These are phyloP conservation scores for Dactylellina sp. DNA, from an alignment of 2,329 filamentous ascomycete genomes.

Conservation along the genomic window DNA sequence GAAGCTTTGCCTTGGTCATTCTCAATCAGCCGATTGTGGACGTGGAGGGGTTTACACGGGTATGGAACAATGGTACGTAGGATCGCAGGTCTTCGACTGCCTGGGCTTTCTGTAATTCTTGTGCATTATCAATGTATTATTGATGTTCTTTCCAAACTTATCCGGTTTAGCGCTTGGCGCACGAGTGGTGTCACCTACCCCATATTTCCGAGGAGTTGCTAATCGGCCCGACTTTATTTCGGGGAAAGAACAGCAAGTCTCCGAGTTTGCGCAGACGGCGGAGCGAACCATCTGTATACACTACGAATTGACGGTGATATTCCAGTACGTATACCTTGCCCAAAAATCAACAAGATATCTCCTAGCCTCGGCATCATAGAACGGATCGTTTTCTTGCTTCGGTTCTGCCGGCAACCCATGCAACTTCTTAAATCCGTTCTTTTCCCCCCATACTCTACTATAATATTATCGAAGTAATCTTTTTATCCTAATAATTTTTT, in stretches of 20 bases:
- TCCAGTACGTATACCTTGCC: constrained; percentile 23
- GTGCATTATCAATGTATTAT: constrained; percentile 22
- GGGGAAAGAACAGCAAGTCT: constrained; percentile 68
- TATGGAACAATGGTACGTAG: constrained; percentile 64
- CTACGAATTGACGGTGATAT: constrained; percentile 37
- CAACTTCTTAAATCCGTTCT: constrained; percentile 14
- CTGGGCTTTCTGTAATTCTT: background rate
- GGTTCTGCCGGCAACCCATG: constrained; percentile 8
- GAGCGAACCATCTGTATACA: constrained; percentile 80
- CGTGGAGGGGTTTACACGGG: constrained; percentile 63
- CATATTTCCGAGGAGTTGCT: constrained; percentile 9
- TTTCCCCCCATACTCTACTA: background rate
- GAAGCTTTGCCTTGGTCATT: constrained; percentile 68
- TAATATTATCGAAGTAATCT: constrained; percentile 2
- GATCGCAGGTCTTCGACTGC: constrained; percentile 3
- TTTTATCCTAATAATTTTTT: background rate
- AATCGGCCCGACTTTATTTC: constrained; percentile 8
- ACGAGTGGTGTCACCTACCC: background rate
- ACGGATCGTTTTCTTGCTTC: constrained; percentile 11
- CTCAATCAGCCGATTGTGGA: constrained; percentile 72
- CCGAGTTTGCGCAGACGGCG: constrained; percentile 88
- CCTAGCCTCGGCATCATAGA: background rate
- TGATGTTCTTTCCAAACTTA: constrained; percentile 7
- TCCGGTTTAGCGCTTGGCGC: constrained; percentile 23
- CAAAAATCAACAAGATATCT: constrained; percentile 5